Evolutionary conservation across 352 stramenopile species (phyloP).

Genomic region (Phytophthora fragariae): DNA sequence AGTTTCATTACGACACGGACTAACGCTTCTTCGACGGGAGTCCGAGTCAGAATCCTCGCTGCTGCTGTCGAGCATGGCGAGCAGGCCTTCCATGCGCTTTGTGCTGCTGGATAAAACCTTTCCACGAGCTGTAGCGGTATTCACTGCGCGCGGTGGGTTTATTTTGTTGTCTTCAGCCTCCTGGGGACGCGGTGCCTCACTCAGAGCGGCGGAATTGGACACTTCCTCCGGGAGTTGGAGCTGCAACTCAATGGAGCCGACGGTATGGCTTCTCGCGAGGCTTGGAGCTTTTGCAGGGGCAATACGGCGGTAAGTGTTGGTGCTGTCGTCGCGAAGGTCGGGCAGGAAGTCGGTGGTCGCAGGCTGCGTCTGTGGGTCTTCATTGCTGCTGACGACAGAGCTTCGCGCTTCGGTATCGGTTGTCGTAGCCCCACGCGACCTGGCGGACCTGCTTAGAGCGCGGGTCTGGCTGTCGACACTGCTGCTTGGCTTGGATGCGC

Average conservation of each 20-base stretch:
- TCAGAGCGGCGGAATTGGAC: not conserved
- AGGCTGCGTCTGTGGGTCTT: not conserved
- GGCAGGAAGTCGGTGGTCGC: not conserved
- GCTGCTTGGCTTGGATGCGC: not conserved
- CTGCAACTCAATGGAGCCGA: not conserved
- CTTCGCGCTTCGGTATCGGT: not conserved
- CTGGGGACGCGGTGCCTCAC: not conserved
- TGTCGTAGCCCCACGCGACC: not conserved
- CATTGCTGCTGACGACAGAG: not conserved
- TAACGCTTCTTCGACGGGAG: not conserved
- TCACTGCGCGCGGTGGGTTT: not conserved
- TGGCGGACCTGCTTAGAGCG: not conserved
- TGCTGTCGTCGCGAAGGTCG: not conserved
- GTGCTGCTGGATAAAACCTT: not conserved
- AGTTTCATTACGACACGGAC: not conserved
- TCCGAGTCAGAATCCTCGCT: not conserved
- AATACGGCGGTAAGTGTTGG: not conserved
- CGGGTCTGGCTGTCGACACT: not conserved
- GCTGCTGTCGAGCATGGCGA: not conserved
- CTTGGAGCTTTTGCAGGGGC: not conserved
- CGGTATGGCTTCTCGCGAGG: not conserved
- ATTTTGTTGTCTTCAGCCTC: not conserved
- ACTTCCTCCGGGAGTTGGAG: not conserved
- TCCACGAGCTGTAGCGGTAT: not conserved
- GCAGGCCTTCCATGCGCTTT: not conserved